Conservation (phyloP, 352 stramenopile species). For the Sclerospora graminicola region DNA sequence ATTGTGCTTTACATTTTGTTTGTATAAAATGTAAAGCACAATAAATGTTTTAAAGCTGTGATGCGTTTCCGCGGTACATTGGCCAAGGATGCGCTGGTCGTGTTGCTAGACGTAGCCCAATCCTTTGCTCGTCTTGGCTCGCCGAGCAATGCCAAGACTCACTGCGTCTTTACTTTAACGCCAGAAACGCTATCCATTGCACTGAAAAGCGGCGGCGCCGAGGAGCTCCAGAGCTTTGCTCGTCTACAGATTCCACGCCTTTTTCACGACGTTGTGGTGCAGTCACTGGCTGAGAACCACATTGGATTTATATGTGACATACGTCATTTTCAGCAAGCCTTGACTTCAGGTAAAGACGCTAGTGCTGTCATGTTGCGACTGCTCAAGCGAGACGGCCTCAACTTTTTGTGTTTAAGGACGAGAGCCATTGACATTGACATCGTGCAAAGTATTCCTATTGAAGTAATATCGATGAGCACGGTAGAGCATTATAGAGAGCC, state of each 20-base stretch:
- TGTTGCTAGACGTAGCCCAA: slow-evolving; percentile 70
- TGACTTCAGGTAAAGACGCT: slow-evolving; percentile 66
- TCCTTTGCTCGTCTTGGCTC: slow-evolving; percentile 54
- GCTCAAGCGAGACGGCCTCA: slow-evolving; percentile 65
- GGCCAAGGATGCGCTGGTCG: slow-evolving; percentile 58
- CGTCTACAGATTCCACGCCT: slow-evolving; percentile 49
- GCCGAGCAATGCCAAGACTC: slow-evolving; percentile 40
- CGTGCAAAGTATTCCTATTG: slow-evolving; percentile 75
- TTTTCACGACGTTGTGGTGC: slow-evolving; percentile 62
- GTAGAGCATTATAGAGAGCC: slow-evolving; percentile 68
- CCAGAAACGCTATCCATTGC: slow-evolving; percentile 51
- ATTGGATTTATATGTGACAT: slow-evolving; percentile 75
- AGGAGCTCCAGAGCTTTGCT: slow-evolving; percentile 75
- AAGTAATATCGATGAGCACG: slow-evolving; percentile 63
- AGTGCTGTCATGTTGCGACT: slow-evolving; percentile 75
- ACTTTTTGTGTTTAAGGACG: slow-evolving; percentile 65
- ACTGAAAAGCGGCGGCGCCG: slow-evolving; percentile 53
- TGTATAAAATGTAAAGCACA: no score
- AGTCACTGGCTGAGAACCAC: slow-evolving; percentile 69
- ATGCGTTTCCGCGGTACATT: slow-evolving; percentile 80
- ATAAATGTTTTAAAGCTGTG: not conserved
- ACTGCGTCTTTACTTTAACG: slow-evolving; percentile 66
- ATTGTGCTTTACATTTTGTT: no score
- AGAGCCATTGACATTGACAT: slow-evolving; percentile 78
- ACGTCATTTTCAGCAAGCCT: slow-evolving; percentile 57